Evolutionary conservation across 83 land plant genomes (phyloP).

Genomic region (Picea abies): DNA sequence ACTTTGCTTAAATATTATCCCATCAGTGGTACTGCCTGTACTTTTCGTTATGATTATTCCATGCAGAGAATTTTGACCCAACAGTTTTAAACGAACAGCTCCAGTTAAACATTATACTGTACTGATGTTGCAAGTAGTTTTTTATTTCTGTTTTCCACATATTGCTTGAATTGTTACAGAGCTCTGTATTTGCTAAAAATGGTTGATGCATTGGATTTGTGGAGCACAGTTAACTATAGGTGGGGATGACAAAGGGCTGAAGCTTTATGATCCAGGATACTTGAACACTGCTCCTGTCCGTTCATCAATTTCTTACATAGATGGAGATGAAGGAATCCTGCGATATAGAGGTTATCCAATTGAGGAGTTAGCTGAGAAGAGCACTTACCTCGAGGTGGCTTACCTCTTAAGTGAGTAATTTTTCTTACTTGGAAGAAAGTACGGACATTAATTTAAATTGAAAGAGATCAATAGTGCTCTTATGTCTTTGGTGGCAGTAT

Average conservation of each 20-base stretch:
- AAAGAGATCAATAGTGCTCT: not conserved
- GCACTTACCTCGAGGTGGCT: slow-evolving; percentile 87
- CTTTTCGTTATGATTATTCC: no score
- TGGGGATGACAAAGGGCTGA: slow-evolving; percentile 75
- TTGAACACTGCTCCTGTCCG: slow-evolving; percentile 93
- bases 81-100: no score
- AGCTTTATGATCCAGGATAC: slow-evolving; percentile 93
- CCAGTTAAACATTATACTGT: not conserved
- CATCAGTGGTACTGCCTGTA: no score
- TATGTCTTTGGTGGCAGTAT: not conserved
- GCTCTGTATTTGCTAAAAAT: slow-evolving; percentile 1
- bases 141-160: slow-evolving; percentile 5
- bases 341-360: slow-evolving; percentile 99
- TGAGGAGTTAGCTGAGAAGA: slow-evolving; percentile 95
- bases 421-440: not conserved
- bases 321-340: slow-evolving; percentile 96
- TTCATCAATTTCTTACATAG: slow-evolving; percentile 93
- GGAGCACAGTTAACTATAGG: slow-evolving; percentile 69
- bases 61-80: no score
- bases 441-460: not conserved
- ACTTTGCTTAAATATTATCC: not conserved
- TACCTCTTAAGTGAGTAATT: slow-evolving; percentile 79
- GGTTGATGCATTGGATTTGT: not conserved
- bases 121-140: not conserved
- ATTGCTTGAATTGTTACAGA: not conserved